Conservation (phyloP, 192 early-diverging fungal genomes). For the Coemansia sp. region DNA sequence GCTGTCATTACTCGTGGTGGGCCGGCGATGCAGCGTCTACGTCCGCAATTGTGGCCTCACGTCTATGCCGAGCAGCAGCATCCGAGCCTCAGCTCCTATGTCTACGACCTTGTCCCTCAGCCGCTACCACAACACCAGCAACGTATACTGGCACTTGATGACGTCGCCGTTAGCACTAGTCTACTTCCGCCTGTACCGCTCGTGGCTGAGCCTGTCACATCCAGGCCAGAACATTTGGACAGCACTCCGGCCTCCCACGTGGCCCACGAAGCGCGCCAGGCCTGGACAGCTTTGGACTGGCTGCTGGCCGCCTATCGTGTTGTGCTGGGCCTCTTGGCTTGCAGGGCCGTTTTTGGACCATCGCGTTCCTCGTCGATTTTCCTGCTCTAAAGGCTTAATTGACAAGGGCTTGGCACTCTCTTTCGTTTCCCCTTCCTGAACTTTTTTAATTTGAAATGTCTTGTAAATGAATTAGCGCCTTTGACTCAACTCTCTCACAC, state of each 20-base stretch:
- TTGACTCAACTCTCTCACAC: not conserved
- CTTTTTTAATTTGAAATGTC: not conserved
- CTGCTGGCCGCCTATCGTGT: slow-evolving; percentile 40
- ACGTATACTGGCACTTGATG: not conserved
- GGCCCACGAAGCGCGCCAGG: slow-evolving; percentile 12
- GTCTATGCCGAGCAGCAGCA: not conserved
- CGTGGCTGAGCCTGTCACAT: not conserved
- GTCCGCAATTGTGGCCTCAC: slow-evolving; percentile 51
- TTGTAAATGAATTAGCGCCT: slow-evolving; percentile 6
- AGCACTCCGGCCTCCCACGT: not conserved
- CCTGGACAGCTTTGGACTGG: slow-evolving; percentile 47
- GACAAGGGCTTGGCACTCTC: not conserved
- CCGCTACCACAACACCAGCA: slow-evolving; percentile 14
- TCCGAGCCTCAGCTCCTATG: not conserved
- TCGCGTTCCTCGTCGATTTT: slow-evolving; percentile 30
- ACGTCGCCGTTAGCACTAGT: not conserved
- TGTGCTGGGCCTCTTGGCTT: slow-evolving; percentile 37
- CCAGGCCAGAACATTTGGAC: not conserved
- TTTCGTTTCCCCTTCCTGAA: not conserved
- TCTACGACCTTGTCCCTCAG: slow-evolving; percentile 14
- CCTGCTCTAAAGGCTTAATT: slow-evolving; percentile 1
- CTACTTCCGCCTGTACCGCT: not conserved
- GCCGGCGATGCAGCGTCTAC: slow-evolving; percentile 45
- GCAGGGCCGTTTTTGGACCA: slow-evolving; percentile 37
- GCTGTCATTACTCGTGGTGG: slow-evolving; percentile 6